Evolutionary conservation across 768 basidiomycete genomes (phyloP), one percentile per base, ranked within the genome.

Genomic region (Tylopilus plumbeoviolaceoides): DNA sequence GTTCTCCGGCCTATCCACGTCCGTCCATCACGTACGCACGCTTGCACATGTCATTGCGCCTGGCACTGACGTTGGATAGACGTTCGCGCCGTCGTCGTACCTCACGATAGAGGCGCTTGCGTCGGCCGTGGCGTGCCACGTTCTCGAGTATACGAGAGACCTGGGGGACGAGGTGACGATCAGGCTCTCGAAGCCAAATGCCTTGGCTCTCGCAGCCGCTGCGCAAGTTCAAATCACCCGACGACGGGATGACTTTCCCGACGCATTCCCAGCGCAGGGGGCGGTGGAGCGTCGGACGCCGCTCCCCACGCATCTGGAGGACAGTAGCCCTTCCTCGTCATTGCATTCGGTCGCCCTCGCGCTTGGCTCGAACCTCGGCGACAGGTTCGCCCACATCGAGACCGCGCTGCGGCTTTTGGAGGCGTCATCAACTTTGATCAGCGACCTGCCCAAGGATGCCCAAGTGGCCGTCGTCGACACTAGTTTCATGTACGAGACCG

Each of bases 401-500:
- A 71, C 74, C 33, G 92, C 95, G 0, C 73, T 98, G 7, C 78
- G 82, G 17, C 66, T 85, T 18, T 76, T 98, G 5, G 88, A 91
- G 62, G 62, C 68, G 12, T 80, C 80, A 0, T 57, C 58, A 25
- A 59, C 63, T 12, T 52, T 74, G 11, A 42, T 75, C 12, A 18
- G 21, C 1, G 60, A 59, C 30, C 40, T 64, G 0, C 53, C 58
- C 47, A 58, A 48, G 12, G 55, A 68, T 30, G 67, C 67, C 0
- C 59, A 59, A 25, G 67, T 77, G 2, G 63, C 62, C 15, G 74
- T 95, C 27, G 68, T 84, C 20, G 78, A 90, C 60, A 94, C 91
- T 1, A 93, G 91, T 64, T 90, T 93, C 70, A 65, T 98, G 73
- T 98, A 98, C 65, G 89, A 98, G 70, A 94, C 89, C 18, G 77